phyloP scores from a whole-genome alignment of 305 asterid genomes.

The Coffea humblotiana region DNA sequence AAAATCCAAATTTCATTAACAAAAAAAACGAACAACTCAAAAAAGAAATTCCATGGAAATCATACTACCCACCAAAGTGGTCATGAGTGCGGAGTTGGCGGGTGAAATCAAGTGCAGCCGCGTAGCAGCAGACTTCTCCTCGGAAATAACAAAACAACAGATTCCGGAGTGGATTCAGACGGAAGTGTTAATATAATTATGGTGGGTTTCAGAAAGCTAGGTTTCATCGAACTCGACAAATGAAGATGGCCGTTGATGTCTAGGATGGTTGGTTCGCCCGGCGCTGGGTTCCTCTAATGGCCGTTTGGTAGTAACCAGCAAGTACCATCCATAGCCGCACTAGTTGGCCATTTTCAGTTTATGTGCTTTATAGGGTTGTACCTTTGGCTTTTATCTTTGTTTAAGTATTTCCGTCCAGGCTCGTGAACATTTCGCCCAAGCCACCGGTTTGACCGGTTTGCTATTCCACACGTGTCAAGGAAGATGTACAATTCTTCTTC shows the following conservation, averaged over 20 bases:
- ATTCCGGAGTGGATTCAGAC: neutral
- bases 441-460: constrained; percentile 19
- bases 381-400: constrained; percentile 18
- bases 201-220: neutral
- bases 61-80: constrained; percentile 3
- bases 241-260: neutral
- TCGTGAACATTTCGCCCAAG: neutral
- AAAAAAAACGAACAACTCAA: neutral
- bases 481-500: no score
- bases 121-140: neutral
- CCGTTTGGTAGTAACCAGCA: neutral
- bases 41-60: neutral
- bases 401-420: neutral
- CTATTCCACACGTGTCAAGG: neutral
- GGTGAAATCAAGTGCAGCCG: neutral
- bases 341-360: neutral
- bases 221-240: constrained; percentile 1
- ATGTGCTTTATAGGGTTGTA: constrained; percentile 39
- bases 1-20: neutral
- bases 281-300: neutral
- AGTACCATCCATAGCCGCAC: neutral
- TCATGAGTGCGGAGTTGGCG: neutral
- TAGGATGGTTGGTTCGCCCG: constrained; percentile 2
- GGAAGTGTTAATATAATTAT: neutral
- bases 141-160: neutral